Percentiles rank a stretch among this genome's conserved stretches.
phyloP scores from a whole-genome alignment of 176 grass and related monocot species.

The Aegilops tauschii region DNA sequence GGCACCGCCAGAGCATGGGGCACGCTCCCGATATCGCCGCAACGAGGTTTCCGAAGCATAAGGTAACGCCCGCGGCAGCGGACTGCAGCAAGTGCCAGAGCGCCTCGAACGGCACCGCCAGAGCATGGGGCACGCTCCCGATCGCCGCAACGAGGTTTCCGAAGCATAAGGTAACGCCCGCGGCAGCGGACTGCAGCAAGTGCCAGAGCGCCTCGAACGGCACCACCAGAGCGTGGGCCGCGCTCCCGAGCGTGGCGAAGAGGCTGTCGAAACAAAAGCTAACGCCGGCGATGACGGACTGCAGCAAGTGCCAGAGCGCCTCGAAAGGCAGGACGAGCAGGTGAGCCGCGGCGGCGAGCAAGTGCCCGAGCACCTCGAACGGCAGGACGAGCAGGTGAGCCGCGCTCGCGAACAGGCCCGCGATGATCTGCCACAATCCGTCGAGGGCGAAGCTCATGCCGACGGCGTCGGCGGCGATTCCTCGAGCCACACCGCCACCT shows the following conservation, averaged over 20 bases:
- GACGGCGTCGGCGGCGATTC: not conserved
- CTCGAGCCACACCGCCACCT: not conserved
- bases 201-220: no score
- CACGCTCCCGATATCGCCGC: no score
- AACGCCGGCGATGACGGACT: not conserved
- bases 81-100: not conserved
- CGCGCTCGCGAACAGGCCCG: not conserved
- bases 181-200: no score
- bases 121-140: no score
- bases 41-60: not conserved
- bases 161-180: no score
- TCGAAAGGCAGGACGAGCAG: not conserved
- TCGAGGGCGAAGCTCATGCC: conserved; percentile 11
- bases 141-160: no score
- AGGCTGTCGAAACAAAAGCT: no score
- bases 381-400: not conserved
- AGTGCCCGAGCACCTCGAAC: not conserved
- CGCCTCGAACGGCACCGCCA: not conserved
- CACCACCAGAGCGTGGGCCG: no score
- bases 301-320: conserved; percentile 1
- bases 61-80: not conserved
- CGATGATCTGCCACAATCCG: conserved; percentile 22
- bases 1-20: no score
- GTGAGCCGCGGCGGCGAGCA: not conserved
- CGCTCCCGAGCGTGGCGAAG: no score